A percentile compares a stretch with the other conserved stretches of the same genome.
These are phyloP conservation scores for Alternaria sp. DNA, from an alignment of 2,329 filamentous ascomycete genomes.

Conservation along the genomic window DNA sequence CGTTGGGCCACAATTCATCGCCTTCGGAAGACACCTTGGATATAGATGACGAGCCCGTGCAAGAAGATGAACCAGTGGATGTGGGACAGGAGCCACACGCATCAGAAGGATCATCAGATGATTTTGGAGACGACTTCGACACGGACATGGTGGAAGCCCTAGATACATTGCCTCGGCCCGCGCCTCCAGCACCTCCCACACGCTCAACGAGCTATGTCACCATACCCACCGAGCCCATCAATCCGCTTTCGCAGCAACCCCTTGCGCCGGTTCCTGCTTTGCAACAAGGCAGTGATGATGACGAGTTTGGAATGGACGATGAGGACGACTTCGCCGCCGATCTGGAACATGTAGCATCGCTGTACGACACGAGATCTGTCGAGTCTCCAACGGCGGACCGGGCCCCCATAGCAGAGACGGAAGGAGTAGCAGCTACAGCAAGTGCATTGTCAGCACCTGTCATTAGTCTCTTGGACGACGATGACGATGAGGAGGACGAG, in stretches of 20 bases:
- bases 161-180: constrained; percentile 29
- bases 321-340: constrained; percentile 64
- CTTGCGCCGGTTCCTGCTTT: constrained; percentile 1
- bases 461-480: constrained; percentile 49
- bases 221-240: constrained; percentile 21
- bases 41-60: constrained; percentile 13
- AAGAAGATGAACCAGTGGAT: constrained; percentile 12
- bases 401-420: constrained; percentile 1
- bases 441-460: constrained; percentile 25
- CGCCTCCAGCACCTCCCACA: constrained; percentile 6
- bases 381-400: constrained; percentile 24
- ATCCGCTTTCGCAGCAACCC: constrained; percentile 6
- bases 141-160: constrained; percentile 47
- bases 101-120: constrained; percentile 43
- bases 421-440: constrained; percentile 6
- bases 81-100: constrained; percentile 7
- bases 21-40: constrained; percentile 12
- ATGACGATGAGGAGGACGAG: constrained; percentile 60
- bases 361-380: constrained; percentile 60
- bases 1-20: constrained; percentile 15
- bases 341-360: constrained; percentile 65
- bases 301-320: constrained; percentile 58
- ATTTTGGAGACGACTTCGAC: constrained; percentile 51
- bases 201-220: constrained; percentile 14
- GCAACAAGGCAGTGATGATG: constrained; percentile 45